Base-by-base conservation (phyloP, 1,139 yeast species). In the Pneumocystis carinii region DNA sequence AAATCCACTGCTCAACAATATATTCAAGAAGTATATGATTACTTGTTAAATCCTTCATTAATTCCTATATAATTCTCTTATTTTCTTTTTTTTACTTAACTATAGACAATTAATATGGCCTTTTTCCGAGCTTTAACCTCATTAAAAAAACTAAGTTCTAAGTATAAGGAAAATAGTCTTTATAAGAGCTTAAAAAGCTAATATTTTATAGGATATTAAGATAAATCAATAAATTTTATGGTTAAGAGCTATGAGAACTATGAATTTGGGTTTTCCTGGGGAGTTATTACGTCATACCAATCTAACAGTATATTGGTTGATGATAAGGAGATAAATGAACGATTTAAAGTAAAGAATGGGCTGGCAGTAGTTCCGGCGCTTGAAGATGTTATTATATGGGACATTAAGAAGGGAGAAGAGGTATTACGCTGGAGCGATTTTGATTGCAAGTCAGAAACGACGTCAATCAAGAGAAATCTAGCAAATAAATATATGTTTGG, bases 321-420 rank as follows among this genome's bases (percentile, higher is more conserved):
- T 48, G 55, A 48, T 48, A 48, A 48, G 15, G 55, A 48, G 24
- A 48, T 24, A 24, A 24, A 17, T 48, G 55, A 48, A 24, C 2
- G 6, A 24, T 48, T 48, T 24, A 48, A 48, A 17, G 32, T 32
- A 48, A 48, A 24, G 2, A 74, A 78, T 1, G 96, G 96, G 8
- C 79, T 84, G 68, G 87, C 87, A 15, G 78, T 87, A 62, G 84
- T 90, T 1, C 86, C 92, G 3, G 97, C 92, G 8, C 78, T 89
- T 37, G 98, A 92, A 75, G 90, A 87, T 68, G 83, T 92, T 42
- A 75, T 87, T 53, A 78, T 87, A 48, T 92, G 97, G 97, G 96
- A 92, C 72, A 79, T 90, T 69, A 92, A 90, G 73, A 89, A 96
- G 0, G 96, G 96, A 55, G 92, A 87, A 66, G 61, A 62, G 53